phyloP scores from a whole-genome alignment of 2,329 filamentous ascomycete species.

The Xylariaceae sp. region DNA sequence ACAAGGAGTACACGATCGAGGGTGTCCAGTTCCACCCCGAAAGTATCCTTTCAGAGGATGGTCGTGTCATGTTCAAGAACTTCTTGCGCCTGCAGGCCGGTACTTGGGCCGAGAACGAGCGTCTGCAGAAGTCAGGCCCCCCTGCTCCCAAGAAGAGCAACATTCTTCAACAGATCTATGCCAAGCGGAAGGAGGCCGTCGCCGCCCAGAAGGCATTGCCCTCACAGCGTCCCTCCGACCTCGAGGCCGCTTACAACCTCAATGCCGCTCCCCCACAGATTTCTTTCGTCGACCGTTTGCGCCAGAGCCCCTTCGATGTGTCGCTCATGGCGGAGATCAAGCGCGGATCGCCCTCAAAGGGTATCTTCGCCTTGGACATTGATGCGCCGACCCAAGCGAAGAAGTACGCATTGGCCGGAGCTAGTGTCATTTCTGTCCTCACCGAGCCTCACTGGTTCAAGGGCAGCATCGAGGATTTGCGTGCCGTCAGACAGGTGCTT shows the following conservation, averaged over 20 bases:
- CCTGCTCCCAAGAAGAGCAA: slow-evolving; percentile 61
- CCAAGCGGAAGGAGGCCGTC: slow-evolving; percentile 69
- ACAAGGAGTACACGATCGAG: slow-evolving; percentile 87
- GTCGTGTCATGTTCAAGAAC: slow-evolving; percentile 84
- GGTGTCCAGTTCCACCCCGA: slow-evolving; percentile 98
- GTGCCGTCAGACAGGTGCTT: slow-evolving; percentile 81
- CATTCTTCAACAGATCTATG: slow-evolving; percentile 88
- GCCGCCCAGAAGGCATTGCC: slow-evolving; percentile 77
- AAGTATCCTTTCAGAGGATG: slow-evolving; percentile 88
- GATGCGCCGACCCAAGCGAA: slow-evolving; percentile 86
- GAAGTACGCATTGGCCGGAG: slow-evolving; percentile 87
- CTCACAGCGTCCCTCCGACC: slow-evolving; percentile 74
- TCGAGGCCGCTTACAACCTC: slow-evolving; percentile 81
- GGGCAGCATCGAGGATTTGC: slow-evolving; percentile 89
- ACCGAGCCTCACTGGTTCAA: slow-evolving; percentile 99
- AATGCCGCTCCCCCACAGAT: slow-evolving; percentile 80
- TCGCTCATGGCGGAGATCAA: slow-evolving; percentile 97
- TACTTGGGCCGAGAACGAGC: slow-evolving; percentile 80
- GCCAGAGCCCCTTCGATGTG: slow-evolving; percentile 79
- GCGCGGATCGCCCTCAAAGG: slow-evolving; percentile 92
- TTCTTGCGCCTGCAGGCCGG: slow-evolving; percentile 84
- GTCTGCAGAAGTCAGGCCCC: slow-evolving; percentile 41
- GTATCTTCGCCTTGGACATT: slow-evolving; percentile 80
- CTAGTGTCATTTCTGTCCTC: slow-evolving; percentile 96
- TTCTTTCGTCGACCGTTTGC: slow-evolving; percentile 71